phyloP scores from a whole-genome alignment of 306 rosid species.

The Prunus padus region DNA sequence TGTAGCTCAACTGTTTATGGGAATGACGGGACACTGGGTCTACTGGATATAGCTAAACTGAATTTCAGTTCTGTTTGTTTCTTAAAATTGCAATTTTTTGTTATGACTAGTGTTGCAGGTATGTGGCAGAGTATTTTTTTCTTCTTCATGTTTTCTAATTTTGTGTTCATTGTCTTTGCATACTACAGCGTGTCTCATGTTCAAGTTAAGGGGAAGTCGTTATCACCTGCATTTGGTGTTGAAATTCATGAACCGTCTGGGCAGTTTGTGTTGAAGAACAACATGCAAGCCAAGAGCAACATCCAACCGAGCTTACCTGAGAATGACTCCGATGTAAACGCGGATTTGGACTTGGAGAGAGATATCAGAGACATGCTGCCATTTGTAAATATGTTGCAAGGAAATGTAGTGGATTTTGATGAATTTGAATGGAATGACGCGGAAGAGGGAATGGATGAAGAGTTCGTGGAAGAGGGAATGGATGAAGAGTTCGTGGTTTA shows the following conservation, averaged over 20 bases:
- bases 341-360: conserved; percentile 16
- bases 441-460: conserved; percentile 54
- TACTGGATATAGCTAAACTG: too few species aligned
- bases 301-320: conserved; percentile 26
- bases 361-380: conserved; percentile 33
- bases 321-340: conserved; percentile 19
- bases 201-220: conserved; percentile 55
- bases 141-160: conserved; percentile 10
- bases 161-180: neutral
- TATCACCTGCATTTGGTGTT: conserved; percentile 61
- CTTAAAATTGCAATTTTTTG: neutral
- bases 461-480: conserved; percentile 35
- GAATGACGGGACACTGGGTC: neutral
- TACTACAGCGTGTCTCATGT: conserved; percentile 73
- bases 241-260: conserved; percentile 60
- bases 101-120: neutral
- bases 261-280: conserved; percentile 49
- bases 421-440: conserved; percentile 45
- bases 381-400: conserved; percentile 37
- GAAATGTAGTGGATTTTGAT: conserved; percentile 21
- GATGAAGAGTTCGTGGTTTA: conserved; percentile 49
- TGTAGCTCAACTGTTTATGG: neutral
- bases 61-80: neutral
- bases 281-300: conserved; percentile 25
- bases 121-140: neutral